These are phyloP conservation scores for Acacia confusa DNA, from an alignment of 306 rosid genomes.

Conservation along the genomic window DNA sequence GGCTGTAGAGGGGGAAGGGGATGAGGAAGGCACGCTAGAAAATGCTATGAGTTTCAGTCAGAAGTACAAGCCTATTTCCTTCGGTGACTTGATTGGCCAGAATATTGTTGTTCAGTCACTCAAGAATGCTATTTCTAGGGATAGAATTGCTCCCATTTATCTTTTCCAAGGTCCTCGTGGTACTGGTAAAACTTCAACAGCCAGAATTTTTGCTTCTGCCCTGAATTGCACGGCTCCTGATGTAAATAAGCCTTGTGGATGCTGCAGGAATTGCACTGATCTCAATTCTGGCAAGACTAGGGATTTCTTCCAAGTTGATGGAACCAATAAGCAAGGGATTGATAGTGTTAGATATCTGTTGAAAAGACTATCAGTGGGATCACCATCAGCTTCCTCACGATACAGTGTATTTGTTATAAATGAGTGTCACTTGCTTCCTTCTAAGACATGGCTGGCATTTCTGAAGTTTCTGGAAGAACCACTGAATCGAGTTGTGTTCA, in stretches of 20 bases:
- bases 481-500: conserved; percentile 74
- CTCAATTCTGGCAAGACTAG: conserved; percentile 66
- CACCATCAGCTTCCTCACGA: conserved; percentile 52
- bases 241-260: conserved; percentile 87
- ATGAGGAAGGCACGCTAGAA: conserved; percentile 75
- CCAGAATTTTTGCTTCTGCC: conserved; percentile 89
- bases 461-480: conserved; percentile 95
- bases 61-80: conserved; percentile 82
- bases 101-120: conserved; percentile 93
- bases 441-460: conserved; percentile 90
- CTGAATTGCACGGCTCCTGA: conserved; percentile 76
- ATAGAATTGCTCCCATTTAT: conserved; percentile 92
- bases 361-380: conserved; percentile 47
- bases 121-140: conserved; percentile 68
- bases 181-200: conserved; percentile 90
- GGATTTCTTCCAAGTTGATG: conserved; percentile 82
- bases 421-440: conserved; percentile 90
- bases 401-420: conserved; percentile 80
- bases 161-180: conserved; percentile 99
- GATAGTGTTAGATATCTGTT: conserved; percentile 71
- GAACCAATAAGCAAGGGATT: conserved; percentile 79
- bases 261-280: conserved; percentile 79
- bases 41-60: conserved; percentile 68
- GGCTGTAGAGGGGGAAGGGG: conserved; percentile 69
- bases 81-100: conserved; percentile 87